Percentiles rank a stretch among this genome's conserved stretches.
Conservation (phyloP, 441 rosid genomes). For the Syzygium syzygioides region DNA sequence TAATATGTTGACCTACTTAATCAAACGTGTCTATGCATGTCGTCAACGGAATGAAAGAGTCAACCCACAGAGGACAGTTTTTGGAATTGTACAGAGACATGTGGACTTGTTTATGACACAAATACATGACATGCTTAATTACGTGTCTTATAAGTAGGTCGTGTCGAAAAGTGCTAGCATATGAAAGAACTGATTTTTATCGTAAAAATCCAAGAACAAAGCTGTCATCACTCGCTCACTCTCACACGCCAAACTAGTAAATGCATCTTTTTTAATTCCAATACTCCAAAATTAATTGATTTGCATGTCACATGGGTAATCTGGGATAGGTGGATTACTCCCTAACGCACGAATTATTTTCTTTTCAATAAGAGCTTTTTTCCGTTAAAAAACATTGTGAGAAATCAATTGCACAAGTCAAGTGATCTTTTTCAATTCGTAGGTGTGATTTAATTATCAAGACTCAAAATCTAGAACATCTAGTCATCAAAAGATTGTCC, state of each 20-base stretch:
- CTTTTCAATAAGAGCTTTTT: background rate
- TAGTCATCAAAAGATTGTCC: background rate
- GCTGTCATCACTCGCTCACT: background rate
- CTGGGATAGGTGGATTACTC: background rate
- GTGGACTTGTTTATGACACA: background rate
- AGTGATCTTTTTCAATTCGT: background rate
- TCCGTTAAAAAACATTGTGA: background rate
- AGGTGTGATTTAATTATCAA: background rate
- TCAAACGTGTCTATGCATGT: background rate
- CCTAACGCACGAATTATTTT: background rate
- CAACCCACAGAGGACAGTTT: background rate
- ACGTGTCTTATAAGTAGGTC: background rate
- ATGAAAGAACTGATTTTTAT: background rate
- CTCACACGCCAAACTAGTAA: background rate
- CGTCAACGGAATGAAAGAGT: background rate
- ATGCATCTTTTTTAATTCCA: too few relatives aligned
- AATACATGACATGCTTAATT: background rate
- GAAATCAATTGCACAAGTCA: background rate
- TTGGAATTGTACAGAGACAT: background rate
- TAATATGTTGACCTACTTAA: background rate
- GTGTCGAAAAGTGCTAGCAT: background rate
- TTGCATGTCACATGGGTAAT: background rate
- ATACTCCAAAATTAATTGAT: background rate
- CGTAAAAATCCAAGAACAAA: background rate
- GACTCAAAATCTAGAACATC: background rate